Conservation (phyloP, 2,329 filamentous ascomycete genomes). For the Aspergillus ustus region DNA sequence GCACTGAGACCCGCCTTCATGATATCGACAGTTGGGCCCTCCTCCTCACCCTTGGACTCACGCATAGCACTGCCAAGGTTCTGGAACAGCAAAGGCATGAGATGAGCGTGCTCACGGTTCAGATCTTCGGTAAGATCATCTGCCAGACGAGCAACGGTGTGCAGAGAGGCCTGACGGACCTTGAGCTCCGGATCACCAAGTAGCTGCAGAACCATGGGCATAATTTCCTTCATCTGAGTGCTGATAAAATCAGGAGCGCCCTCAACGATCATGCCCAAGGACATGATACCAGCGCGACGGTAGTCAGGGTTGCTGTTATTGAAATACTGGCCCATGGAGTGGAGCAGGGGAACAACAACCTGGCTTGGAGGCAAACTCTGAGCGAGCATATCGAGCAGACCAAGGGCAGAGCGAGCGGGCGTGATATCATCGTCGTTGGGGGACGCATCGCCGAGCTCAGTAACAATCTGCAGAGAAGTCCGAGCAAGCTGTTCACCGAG, state of each 20-base stretch:
- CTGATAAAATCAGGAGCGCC: slow-evolving; percentile 97
- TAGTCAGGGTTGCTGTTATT: slow-evolving; percentile 74
- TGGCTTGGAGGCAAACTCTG: slow-evolving; percentile 89
- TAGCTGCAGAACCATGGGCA: slow-evolving; percentile 82
- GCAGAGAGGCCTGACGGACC: slow-evolving; percentile 84
- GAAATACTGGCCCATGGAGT: slow-evolving; percentile 82
- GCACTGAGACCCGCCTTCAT: slow-evolving; percentile 89
- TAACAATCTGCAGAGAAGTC: slow-evolving; percentile 85
- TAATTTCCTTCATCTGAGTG: slow-evolving; percentile 83
- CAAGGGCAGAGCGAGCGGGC: slow-evolving; percentile 81
- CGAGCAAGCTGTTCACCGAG: slow-evolving; percentile 85
- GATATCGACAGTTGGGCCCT: slow-evolving; percentile 79
- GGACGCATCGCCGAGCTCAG: slow-evolving; percentile 73
- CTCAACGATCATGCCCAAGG: slow-evolving; percentile 92
- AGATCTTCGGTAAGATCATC: slow-evolving; percentile 94
- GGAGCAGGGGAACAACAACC: slow-evolving; percentile 88
- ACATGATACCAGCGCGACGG: slow-evolving; percentile 87
- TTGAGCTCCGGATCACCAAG: slow-evolving; percentile 81
- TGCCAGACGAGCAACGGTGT: slow-evolving; percentile 85
- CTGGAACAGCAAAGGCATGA: slow-evolving; percentile 83
- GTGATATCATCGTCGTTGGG: slow-evolving; percentile 84
- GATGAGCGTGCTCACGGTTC: slow-evolving; percentile 78
- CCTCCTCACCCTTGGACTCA: slow-evolving; percentile 65
- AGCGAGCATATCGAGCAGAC: slow-evolving; percentile 85
- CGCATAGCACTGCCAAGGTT: slow-evolving; percentile 83